Evolutionary conservation across 75 land plant species (phyloP).

Genomic region (Sequoiadendron giganteum): DNA sequence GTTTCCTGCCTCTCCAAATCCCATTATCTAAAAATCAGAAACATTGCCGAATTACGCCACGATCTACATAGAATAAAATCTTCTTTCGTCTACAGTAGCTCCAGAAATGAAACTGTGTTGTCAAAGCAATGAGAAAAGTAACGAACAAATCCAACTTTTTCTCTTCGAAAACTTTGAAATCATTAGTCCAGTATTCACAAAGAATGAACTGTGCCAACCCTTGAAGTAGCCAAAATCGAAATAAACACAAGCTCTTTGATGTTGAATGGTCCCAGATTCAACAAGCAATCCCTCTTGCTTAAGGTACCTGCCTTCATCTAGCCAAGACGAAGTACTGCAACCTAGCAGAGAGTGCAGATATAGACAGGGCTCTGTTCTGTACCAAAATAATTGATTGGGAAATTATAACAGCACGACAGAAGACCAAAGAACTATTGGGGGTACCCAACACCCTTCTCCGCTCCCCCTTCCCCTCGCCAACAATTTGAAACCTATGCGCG

Average conservation of each 20-base stretch:
- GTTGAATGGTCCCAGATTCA: slow-evolving; percentile 68
- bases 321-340: slow-evolving; percentile 60
- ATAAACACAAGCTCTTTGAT: slow-evolving; percentile 73
- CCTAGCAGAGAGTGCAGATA: slow-evolving; percentile 56
- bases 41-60: not conserved
- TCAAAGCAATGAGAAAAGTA: slow-evolving; percentile 52
- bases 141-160: slow-evolving; percentile 34
- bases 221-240: slow-evolving; percentile 59
- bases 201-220: slow-evolving; percentile 50
- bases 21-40: slow-evolving; percentile 15
- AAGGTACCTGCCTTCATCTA: slow-evolving; percentile 43
- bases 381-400: slow-evolving; percentile 74
- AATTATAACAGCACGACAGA: slow-evolving; percentile 55
- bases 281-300: slow-evolving; percentile 31
- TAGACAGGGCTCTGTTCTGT: slow-evolving; percentile 65
- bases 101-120: slow-evolving; percentile 59
- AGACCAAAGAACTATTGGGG: slow-evolving; percentile 33
- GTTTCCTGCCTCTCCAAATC: slow-evolving; percentile 32
- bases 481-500: no score
- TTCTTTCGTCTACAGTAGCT: not conserved
- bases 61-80: not conserved
- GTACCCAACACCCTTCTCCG: no score
- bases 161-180: slow-evolving; percentile 53
- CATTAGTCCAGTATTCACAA: slow-evolving; percentile 34
- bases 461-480: no score